Evolutionary conservation across 2,329 filamentous ascomycete genomes (phyloP), one percentile per base, ranked within the genome.

Genomic region (Talaromyces pinophilus): DNA sequence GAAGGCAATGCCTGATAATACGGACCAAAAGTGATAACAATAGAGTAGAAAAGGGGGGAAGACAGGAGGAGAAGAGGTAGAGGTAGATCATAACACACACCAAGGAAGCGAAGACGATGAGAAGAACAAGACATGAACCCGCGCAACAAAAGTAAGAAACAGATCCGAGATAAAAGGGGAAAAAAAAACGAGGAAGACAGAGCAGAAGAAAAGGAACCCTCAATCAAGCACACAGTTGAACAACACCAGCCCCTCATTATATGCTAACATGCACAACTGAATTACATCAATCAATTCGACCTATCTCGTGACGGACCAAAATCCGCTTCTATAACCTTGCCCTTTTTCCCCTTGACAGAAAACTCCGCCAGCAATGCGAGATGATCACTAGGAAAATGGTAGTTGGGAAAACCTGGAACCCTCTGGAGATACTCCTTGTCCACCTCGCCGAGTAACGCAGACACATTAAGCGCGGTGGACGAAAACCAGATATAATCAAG

Each of bases 401-500:
- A 94, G 77, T 95, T 93, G 22, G 93, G 93, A 80, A 97, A 97
- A 0, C 93, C 93, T 3, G 93, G 93, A 30, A 97, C 92, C 62
- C 90, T 87, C 77, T 92, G 90, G 66, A 97, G 87, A 76, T 96
- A 95, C 33, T 92, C 87, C 69, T 89, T 87, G 76, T 97, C 93
- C 2, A 96, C 92, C 52, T 94, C 91, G 35, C 93, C 93, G 3
- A 97, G 88, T 63, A 97, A 80, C 63, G 90, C 90, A 19, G 92
- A 89, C 28, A 96, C 91, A 75, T 95, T 91, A 54, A 97, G 83
- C 25, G 90, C 88, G 78, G 95, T 97, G 66, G 92, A 94, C 65
- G 93, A 93, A 80, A 96, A 99, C 93, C 93, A 98, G 73, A 99
- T 92, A 79, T 98, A 97, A 77, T 99, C 95, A 71, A 99, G 91